Evolutionary conservation across 768 basidiomycete species (phyloP).

Genomic region (Albatrellus ellisii): DNA sequence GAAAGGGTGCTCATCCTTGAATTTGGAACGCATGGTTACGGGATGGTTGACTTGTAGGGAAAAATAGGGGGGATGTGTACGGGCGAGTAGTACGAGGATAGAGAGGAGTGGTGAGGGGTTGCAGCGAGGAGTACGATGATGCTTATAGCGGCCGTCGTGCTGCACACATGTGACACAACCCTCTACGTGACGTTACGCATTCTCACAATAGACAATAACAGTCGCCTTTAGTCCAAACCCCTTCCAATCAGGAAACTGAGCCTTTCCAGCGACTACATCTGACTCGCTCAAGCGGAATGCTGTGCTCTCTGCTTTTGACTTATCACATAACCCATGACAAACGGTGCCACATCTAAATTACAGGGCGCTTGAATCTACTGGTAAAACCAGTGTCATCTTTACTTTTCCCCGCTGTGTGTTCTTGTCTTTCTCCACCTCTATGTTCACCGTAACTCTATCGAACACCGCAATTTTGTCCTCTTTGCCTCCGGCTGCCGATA

Average conservation of each 20-base stretch:
- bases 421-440: slow-evolving; percentile 88
- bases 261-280: not conserved
- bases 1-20: slow-evolving; percentile 99
- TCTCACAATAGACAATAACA: slow-evolving; percentile 2
- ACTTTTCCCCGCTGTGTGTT: slow-evolving; percentile 88
- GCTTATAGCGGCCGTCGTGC: not conserved
- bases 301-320: too few species aligned
- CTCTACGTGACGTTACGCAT: not conserved
- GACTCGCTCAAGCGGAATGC: not conserved
- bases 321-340: too few species aligned
- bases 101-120: not conserved
- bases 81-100: not conserved
- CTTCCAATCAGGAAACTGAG: not conserved
- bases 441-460: slow-evolving; percentile 84
- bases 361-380: slow-evolving; percentile 40
- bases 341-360: slow-evolving; percentile 13
- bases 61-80: not conserved
- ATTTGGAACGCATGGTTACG: slow-evolving; percentile 74
- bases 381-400: slow-evolving; percentile 65
- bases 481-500: slow-evolving; percentile 17
- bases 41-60: not conserved
- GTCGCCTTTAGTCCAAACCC: not conserved
- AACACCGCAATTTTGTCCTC: slow-evolving; percentile 73
- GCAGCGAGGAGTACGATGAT: not conserved
- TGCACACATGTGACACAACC: not conserved